Percentiles rank a stretch among this genome's conserved stretches.
phyloP scores from a whole-genome alignment of 805 yeast genomes.

The Wickerhamiella nectarea region DNA sequence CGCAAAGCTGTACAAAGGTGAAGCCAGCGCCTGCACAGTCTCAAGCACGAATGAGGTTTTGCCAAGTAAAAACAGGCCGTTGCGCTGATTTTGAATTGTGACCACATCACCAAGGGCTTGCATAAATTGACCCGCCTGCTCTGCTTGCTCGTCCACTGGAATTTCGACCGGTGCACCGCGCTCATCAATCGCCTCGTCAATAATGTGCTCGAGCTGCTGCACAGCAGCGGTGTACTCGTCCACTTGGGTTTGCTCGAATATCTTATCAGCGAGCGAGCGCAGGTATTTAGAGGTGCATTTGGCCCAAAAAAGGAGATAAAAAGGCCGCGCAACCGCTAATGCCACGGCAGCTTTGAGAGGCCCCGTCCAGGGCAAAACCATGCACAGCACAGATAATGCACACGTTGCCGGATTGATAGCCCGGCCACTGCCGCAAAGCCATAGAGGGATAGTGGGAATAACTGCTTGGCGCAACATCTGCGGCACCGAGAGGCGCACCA shows the following conservation, averaged over 20 bases:
- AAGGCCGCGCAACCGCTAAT: not conserved
- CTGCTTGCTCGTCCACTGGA: not conserved
- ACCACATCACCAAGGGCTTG: not conserved
- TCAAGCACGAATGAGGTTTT: not conserved
- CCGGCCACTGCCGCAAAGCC: not conserved
- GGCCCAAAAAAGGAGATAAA: not conserved
- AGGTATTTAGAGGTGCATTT: not conserved
- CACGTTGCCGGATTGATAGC: too few relatives aligned
- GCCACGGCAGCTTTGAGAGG: not conserved
- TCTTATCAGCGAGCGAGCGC: not conserved
- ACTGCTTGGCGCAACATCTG: not conserved
- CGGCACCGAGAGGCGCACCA: not conserved
- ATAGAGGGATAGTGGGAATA: not conserved
- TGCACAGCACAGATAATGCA: too few relatives aligned
- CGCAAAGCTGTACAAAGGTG: not conserved
- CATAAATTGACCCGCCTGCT: not conserved
- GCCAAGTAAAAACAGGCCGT: conserved; percentile 1
- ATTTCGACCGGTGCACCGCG: not conserved
- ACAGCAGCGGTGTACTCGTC: conserved; percentile 4
- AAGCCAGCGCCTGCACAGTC: not conserved
- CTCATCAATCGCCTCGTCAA: not conserved
- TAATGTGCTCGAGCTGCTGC: conserved; percentile 1
- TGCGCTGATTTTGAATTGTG: not conserved
- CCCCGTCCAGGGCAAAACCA: not conserved
- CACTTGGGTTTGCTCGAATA: not conserved